Base-by-base conservation (phyloP, 2,329 filamentous ascomycete species). In the Nigrospora sphaerica region DNA sequence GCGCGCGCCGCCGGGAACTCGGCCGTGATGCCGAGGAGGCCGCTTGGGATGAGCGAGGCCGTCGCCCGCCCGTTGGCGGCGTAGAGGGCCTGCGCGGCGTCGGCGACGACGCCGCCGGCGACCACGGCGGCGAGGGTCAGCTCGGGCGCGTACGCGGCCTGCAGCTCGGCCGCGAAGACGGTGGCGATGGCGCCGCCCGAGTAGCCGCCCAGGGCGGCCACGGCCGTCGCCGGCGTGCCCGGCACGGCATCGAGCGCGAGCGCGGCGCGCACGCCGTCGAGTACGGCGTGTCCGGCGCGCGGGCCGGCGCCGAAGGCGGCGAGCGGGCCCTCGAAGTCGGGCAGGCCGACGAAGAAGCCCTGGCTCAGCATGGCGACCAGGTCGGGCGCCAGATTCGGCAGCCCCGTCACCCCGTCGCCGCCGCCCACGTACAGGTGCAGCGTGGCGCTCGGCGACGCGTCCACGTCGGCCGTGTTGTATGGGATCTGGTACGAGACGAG, bases 141-240 rank as follows among this genome's bases (percentile, higher is more conserved):
- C 35, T 78, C 74, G 0, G 77, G 74, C 0, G 77, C 77, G 49
- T 81, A 81, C 5, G 62, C 60, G 1, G 65, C 61, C 38, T 75
- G 73, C 18, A 80, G 56, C 42, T 80, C 74, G 14, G 72, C 70
- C 0, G 77, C 77, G 64, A 69, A 76, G 31, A 72, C 73, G 3
- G 63, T 71, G 0, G 75, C 75, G n/a, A 80, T 50, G 2, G 70
- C 69, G 4, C 77, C 77, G 4, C 78, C 78, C 1, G 72, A 77
- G 54, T 80, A 81, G 0, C 78, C 78, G 74, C 73, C 77, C 46
- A 77, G 57, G 0, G 64, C 64, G 34, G 64, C 55, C 2, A 53
- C 59, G 1, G 67, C 60, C 5, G 23, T 28, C 6, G 23, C 23
- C 5, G 23, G 6, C 5, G 23, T 7, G 23, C 23, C 23, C 23